These are phyloP conservation scores for Phaffia australis DNA, from an alignment of 768 basidiomycete species.

Conservation along the genomic window DNA sequence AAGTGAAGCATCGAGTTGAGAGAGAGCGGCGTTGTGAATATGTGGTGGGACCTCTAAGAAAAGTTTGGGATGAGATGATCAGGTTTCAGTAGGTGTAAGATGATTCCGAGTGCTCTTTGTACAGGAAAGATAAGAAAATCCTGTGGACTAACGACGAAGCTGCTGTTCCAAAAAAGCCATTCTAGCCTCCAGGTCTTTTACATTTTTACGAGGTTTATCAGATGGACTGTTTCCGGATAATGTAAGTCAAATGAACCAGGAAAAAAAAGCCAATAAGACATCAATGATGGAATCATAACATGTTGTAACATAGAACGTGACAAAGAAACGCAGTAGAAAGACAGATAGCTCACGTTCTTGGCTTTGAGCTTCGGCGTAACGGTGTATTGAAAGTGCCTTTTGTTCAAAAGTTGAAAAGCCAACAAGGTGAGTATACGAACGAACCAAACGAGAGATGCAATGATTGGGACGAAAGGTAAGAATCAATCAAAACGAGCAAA, in stretches of 20 bases:
- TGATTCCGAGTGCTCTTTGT: too few species aligned
- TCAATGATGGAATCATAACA: neutral
- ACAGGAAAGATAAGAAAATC: too few species aligned
- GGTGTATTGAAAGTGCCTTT: slow-evolving; percentile 39
- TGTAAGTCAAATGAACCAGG: neutral
- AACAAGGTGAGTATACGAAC: neutral
- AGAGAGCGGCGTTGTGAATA: slow-evolving; percentile 38
- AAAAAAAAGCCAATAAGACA: slow-evolving; percentile 6
- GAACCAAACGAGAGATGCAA: neutral
- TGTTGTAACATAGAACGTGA: too few species aligned
- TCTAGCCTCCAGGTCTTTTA: slow-evolving; percentile 34
- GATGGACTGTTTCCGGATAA: neutral
- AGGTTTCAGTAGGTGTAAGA: too few species aligned
- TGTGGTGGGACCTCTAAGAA: slow-evolving; percentile 37
- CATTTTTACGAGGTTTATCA: slow-evolving; percentile 19
- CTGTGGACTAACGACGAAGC: slow-evolving; percentile 28
- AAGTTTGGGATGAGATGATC: neutral
- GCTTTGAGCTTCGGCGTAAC: slow-evolving; percentile 30
- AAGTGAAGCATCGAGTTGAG: slow-evolving; percentile 34
- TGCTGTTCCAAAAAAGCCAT: slow-evolving; percentile 38
- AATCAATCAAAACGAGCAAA: neutral
- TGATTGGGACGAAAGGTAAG: neutral
- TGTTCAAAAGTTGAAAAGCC: slow-evolving; percentile 25
- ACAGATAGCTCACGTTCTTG: neutral
- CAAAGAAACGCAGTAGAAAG: slow-evolving; percentile 4